Base-by-base conservation (phyloP, 1,139 yeast genomes). In the Blastobotrys capitulatus region DNA sequence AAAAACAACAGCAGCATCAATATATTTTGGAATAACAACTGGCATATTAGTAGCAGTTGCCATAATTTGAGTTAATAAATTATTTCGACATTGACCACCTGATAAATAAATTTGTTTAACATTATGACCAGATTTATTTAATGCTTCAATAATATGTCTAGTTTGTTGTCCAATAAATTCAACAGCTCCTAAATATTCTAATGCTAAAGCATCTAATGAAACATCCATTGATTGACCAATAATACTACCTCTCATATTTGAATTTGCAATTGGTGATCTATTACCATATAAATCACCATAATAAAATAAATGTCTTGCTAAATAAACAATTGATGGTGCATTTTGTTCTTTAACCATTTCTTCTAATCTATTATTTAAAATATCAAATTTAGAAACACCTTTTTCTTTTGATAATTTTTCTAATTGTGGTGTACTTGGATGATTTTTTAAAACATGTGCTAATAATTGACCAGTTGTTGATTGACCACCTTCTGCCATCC, bases 401-500 rank as follows among this genome's bases (percentile, higher is more conserved):
- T 86, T 79, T 20, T 82, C 78, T 54, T 77, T 81, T 1, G 94
- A 79, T 15, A 52, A 49, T 55, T 77, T 79, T 9, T 80, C 75
- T 49, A 90, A 75, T 61, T 86, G 86, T 9, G 79, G 73, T 58
- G 82, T 82, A 0, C 97, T 95, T 0, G 97, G 97, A 63, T 92
- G 98, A 16, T 86, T 83, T 6, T 88, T 76, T 55, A 92, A 70
- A n/a, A 90, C 94, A 67, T 88, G 96, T 2, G 92, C 94, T 59
- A 92, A 76, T 46, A 92, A 76, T 35, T 95, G 96, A 57, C 98
- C 98, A 1, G 98, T 92, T 64, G 96, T 86, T 19, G 95, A 85
- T 69, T 92, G 98, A 18, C 98, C 98, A 62, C 98, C 98, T 71
- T 92, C 98, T n/a, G 97, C 96, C 60, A 89, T 76, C 97, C 97